Evolutionary conservation across 768 basidiomycete species (phyloP).

Genomic region (Amanita rimosa): DNA sequence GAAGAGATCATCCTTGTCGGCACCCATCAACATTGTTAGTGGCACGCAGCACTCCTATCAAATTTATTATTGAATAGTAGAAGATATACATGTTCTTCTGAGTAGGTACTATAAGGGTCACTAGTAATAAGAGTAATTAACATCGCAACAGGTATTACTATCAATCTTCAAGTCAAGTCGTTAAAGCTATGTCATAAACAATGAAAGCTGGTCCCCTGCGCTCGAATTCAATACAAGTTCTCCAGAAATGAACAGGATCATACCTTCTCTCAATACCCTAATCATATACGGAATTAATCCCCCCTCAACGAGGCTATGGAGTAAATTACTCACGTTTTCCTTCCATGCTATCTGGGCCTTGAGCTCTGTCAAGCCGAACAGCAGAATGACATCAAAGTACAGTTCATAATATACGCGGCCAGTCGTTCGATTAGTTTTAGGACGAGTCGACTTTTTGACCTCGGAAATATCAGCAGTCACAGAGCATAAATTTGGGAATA

Average conservation of each 20-base stretch:
- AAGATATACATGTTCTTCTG: no score
- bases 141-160: no score
- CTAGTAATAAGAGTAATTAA: no score
- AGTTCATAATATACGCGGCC: constrained; percentile 12
- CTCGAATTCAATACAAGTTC: background rate
- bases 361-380: constrained; percentile 33
- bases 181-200: background rate
- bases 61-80: no score
- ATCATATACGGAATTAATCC: background rate
- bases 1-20: no score
- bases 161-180: no score
- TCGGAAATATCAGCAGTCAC: constrained; percentile 13
- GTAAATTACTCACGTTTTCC: constrained; percentile 20
- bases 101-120: no score
- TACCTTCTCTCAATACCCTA: constrained; percentile 11
- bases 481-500: constrained; percentile 12
- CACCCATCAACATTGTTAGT: no score
- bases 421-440: background rate
- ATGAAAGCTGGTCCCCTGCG: constrained; percentile 1
- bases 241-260: background rate
- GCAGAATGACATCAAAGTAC: constrained; percentile 27
- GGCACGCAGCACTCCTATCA: no score
- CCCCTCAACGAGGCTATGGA: background rate
- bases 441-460: constrained; percentile 1
- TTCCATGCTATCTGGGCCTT: constrained; percentile 34